Evolutionary conservation across 352 stramenopile genomes (phyloP).

Genomic region (Pythium volutum): DNA sequence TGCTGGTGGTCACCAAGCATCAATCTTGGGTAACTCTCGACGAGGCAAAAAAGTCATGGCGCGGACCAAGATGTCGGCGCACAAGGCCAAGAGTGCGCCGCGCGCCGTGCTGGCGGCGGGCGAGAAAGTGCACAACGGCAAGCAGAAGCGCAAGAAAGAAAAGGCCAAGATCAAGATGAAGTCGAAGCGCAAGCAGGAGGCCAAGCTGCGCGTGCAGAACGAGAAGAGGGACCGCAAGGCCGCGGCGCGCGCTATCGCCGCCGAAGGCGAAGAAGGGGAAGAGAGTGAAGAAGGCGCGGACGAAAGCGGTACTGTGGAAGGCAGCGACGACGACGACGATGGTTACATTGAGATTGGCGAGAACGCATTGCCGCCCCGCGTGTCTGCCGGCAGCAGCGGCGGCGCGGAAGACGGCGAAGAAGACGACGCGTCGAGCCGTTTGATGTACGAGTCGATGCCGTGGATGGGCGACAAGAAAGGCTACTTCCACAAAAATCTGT

Average conservation of each 20-base stretch:
- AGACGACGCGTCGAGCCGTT: constrained; percentile 21
- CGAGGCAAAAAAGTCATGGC: constrained; percentile 34
- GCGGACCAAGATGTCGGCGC: constrained; percentile 35
- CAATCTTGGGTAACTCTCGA: not conserved
- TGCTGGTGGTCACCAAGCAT: constrained; percentile 16
- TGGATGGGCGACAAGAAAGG: constrained; percentile 66
- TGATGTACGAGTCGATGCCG: constrained; percentile 50
- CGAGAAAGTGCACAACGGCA: constrained; percentile 38
- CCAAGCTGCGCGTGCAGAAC: constrained; percentile 26
- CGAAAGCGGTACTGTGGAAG: not conserved
- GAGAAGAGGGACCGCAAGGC: constrained; percentile 39
- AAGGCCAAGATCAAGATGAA: constrained; percentile 66
- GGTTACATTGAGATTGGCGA: constrained; percentile 50
- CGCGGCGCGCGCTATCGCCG: constrained; percentile 15
- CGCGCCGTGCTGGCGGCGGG: constrained; percentile 39
- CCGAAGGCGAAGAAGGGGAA: constrained; percentile 11
- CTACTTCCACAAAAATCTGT: constrained; percentile 67
- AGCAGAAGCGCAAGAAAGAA: constrained; percentile 25
- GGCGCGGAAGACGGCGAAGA: constrained; percentile 31
- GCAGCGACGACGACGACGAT: constrained; percentile 29
- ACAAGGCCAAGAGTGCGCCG: constrained; percentile 29
- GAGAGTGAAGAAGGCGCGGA: constrained; percentile 19
- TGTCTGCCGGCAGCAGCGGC: not conserved
- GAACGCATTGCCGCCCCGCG: constrained; percentile 5
- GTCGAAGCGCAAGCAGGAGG: constrained; percentile 44